Evolutionary conservation across 441 rosid species (phyloP), one percentile per base, ranked within the genome.

Genomic region (Daphne laureola): DNA sequence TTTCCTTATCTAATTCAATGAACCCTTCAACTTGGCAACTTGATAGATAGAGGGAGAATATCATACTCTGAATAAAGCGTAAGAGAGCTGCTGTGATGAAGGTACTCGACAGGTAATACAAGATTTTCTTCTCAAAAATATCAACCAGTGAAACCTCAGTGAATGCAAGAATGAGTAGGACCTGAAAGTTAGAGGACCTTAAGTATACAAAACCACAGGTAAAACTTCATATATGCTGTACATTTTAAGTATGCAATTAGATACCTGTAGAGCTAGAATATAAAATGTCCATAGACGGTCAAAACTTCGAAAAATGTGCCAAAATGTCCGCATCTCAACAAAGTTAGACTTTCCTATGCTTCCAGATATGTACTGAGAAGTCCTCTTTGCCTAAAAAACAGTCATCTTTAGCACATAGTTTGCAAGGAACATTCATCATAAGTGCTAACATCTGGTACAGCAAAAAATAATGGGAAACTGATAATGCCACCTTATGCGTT

Each of bases 271-370:
- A 67, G 83, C 94, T 60, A 94, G 72, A 14, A 90, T 62, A 65
- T 84, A 94, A 72, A 94, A 94, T 5, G 99, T 87, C 99, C 99
- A 94, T 52, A 90, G 59, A 42, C 99, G 74, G 61, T 90, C 98
- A 77, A 82, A 94, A 78, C 96, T 90, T 65, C 95, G 86, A 62
- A 84, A 94, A 46, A 94, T 80, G 71, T 94, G 91, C 96, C 96
- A 94, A 78, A 90, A 94, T 67, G 98, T 72, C 61, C 99, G 79
- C 21, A 87, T 82, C 73, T 94, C 99, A 5, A 90, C 76, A 55
- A 94, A 94, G 73, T 88, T 73, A 46, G 97, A 90, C 80, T 90
- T 93, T 14, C 99, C 99, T 17, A 87, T 87, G 74, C 79, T 74
- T 62, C 79, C 80, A 55, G 78, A 52, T 73, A 68, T 75, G 69